phyloP scores from a whole-genome alignment of 768 basidiomycete genomes.

The Clavulina sp. region DNA sequence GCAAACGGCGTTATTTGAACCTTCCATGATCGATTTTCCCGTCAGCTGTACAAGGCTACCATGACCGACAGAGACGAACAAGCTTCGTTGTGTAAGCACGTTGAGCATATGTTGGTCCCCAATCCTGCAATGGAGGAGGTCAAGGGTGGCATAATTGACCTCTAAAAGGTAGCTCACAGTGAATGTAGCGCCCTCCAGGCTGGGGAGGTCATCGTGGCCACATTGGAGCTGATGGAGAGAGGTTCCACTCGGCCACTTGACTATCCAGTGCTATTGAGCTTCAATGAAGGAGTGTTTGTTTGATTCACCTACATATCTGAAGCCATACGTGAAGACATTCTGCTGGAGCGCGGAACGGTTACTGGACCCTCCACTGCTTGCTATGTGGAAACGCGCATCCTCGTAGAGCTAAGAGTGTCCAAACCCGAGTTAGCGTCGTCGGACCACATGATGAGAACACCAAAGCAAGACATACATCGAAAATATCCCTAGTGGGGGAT shows the following conservation, averaged over 20 bases:
- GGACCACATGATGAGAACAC: no score
- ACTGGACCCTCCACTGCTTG: no score
- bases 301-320: no score
- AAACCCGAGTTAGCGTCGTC: no score
- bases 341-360: no score
- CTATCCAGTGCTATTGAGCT: background rate
- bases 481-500: background rate
- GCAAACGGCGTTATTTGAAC: conserved; percentile 2
- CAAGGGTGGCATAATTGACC: background rate
- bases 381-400: no score
- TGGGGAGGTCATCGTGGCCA: conserved; percentile 42
- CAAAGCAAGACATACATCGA: background rate
- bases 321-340: no score
- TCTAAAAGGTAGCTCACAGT: conserved; percentile 25
- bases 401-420: no score
- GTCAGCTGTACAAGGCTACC: conserved; percentile 71
- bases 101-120: conserved; percentile 64
- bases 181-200: conserved; percentile 51
- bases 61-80: conserved; percentile 68
- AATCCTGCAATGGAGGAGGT: conserved; percentile 29
- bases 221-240: conserved; percentile 41
- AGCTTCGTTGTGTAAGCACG: conserved; percentile 51
- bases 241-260: background rate
- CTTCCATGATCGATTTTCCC: conserved; percentile 46
- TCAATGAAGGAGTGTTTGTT: no score